Conservation (phyloP, 83 land plant species). For the Thuja plicata region DNA sequence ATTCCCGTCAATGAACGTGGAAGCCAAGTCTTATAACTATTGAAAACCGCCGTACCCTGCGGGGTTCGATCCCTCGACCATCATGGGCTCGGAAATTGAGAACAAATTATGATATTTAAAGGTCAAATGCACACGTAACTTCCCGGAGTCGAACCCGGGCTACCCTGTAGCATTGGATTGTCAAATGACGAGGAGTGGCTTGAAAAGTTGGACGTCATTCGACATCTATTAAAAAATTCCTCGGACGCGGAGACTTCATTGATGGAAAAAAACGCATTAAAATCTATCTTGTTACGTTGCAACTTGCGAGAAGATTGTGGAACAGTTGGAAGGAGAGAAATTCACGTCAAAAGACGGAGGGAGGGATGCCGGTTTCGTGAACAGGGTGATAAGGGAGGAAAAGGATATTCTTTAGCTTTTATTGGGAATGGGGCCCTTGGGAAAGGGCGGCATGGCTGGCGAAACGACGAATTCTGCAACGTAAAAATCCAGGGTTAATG, state of each 20-base stretch:
- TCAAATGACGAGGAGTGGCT: no score
- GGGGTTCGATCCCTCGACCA: not conserved
- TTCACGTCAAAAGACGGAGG: not conserved
- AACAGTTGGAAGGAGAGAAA: not conserved
- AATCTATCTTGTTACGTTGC: not conserved
- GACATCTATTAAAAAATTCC: no score
- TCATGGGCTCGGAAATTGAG: not conserved
- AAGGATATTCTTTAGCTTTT: not conserved
- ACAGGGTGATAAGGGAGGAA: not conserved
- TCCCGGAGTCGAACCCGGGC: not conserved
- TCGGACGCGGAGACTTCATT: no score
- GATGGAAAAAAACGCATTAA: no score
- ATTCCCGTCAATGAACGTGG: not conserved
- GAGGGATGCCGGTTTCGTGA: not conserved
- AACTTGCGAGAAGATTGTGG: not conserved
- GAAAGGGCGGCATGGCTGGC: not conserved
- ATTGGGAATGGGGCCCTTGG: not conserved
- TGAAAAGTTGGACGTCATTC: no score
- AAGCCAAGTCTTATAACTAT: not conserved
- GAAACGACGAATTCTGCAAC: no score
- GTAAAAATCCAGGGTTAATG: not conserved
- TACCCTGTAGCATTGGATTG: no score
- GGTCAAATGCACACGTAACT: not conserved
- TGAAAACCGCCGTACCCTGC: not conserved
- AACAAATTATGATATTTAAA: not conserved